phyloP scores from a whole-genome alignment of 768 basidiomycete species.

The Termitomyces sp. region DNA sequence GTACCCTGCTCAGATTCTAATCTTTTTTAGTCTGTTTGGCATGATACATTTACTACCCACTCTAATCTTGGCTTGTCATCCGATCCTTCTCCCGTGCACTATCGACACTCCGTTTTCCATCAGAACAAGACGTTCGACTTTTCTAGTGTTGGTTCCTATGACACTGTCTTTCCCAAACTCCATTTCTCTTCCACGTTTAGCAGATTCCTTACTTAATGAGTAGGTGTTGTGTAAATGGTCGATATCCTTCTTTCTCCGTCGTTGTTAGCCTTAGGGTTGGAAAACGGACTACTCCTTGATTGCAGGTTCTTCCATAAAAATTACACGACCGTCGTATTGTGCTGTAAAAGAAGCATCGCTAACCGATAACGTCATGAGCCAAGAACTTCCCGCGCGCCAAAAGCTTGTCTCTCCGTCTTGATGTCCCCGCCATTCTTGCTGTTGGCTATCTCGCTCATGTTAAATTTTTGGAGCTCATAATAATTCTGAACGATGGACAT shows the following conservation, averaged over 20 bases:
- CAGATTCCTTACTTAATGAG: neutral
- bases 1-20: neutral
- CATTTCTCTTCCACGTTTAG: neutral
- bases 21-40: neutral
- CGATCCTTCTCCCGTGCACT: neutral
- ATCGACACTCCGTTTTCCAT: neutral
- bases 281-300: neutral
- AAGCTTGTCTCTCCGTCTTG: slow-evolving; percentile 15
- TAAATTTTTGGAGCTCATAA: slow-evolving; percentile 69
- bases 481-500: slow-evolving; percentile 71
- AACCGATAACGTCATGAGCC: neutral
- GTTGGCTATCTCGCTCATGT: slow-evolving; percentile 69
- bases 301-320: neutral
- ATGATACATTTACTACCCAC: neutral
- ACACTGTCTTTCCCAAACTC: neutral
- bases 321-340: neutral
- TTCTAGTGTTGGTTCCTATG: neutral
- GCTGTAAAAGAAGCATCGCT: neutral
- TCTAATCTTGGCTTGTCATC: neutral
- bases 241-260: neutral
- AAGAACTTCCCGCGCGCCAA: neutral
- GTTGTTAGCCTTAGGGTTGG: neutral
- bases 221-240: neutral
- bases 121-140: neutral
- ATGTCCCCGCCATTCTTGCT: slow-evolving; percentile 30